Evolutionary conservation across 306 rosid genomes (phyloP).

Genomic region (Dalbergia cochinchinensis): DNA sequence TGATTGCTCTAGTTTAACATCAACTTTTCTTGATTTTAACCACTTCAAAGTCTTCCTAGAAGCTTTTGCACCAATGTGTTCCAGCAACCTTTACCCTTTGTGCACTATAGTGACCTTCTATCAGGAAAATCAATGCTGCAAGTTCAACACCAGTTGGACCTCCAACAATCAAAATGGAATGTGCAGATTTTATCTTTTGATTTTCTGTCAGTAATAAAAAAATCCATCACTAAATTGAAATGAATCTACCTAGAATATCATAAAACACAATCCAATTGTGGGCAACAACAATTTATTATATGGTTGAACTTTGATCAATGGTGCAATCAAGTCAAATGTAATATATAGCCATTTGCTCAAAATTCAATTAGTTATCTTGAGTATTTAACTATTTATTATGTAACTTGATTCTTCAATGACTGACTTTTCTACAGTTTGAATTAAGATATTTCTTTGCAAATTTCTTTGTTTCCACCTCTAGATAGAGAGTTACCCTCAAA

Average conservation of each 20-base stretch:
- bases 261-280: not conserved
- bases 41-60: conserved; percentile 67
- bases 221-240: conserved; percentile 8
- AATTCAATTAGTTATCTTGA: no score
- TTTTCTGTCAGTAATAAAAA: conserved; percentile 54
- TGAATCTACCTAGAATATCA: conserved; percentile 14
- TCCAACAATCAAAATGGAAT: conserved; percentile 77
- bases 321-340: not conserved
- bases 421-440: not conserved
- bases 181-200: conserved; percentile 68
- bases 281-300: conserved; percentile 6
- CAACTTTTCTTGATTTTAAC: conserved; percentile 72
- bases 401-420: no score
- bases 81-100: conserved; percentile 74
- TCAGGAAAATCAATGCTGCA: conserved; percentile 77
- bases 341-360: no score
- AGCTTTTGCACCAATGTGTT: conserved; percentile 82
- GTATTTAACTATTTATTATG: not conserved
- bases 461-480: not conserved
- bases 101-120: conserved; percentile 77
- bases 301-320: conserved; percentile 21
- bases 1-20: conserved; percentile 68
- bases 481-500: not conserved
- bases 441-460: conserved; percentile 4
- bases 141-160: conserved; percentile 97